phyloP scores from a whole-genome alignment of 306 rosid species.

The Malus sieversii region DNA sequence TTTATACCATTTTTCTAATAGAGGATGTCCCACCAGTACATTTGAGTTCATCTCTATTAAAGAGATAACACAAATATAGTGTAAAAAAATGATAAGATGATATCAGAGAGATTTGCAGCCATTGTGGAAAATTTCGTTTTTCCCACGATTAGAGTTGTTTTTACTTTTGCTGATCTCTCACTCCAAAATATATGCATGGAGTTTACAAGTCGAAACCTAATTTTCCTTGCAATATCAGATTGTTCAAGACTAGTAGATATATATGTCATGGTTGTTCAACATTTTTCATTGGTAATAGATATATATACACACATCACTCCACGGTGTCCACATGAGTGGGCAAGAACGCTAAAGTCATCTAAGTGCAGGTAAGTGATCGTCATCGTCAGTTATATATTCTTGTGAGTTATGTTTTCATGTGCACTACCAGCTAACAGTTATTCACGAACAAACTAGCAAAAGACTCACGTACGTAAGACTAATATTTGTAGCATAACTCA shows the following conservation, averaged over 20 bases:
- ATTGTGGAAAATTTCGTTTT: too few relatives aligned
- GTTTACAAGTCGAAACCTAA: neutral
- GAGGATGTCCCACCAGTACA: too few relatives aligned
- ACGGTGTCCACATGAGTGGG: neutral
- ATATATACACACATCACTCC: neutral
- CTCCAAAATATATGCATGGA: neutral
- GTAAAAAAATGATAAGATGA: too few relatives aligned
- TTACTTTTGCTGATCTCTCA: neutral
- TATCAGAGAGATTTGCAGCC: too few relatives aligned
- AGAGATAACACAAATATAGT: too few relatives aligned
- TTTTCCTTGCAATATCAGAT: neutral
- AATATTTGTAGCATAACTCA: too few relatives aligned
- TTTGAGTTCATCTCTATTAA: too few relatives aligned
- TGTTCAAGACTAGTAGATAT: neutral
- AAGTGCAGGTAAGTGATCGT: neutral
- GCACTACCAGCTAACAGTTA: too few relatives aligned
- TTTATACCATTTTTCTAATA: too few relatives aligned
- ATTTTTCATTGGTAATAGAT: neutral
- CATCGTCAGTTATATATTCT: neutral
- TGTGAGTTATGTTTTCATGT: neutral
- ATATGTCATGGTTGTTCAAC: neutral
- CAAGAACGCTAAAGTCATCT: neutral
- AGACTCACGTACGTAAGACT: too few relatives aligned
- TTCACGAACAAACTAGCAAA: too few relatives aligned
- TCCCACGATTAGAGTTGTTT: neutral